Base-by-base conservation (phyloP, 2,329 filamentous ascomycete genomes). In the Claviceps lovelessii region DNA sequence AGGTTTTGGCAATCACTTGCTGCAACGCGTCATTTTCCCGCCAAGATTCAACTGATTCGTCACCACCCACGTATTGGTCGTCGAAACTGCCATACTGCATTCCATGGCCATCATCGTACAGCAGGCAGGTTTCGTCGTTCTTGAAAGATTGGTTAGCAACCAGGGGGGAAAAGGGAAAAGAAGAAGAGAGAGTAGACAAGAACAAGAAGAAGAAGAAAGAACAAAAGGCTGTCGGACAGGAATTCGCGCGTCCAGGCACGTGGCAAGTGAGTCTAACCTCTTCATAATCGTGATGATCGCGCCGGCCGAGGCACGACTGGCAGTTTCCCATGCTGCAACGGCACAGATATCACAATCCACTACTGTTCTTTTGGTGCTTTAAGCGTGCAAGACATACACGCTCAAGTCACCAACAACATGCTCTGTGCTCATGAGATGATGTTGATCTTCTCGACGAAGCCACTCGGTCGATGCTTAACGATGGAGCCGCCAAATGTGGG, bases 1-100 rank as follows among this genome's bases (percentile, higher is more conserved):
- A 83, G 51, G 81, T 84, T 59, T 78, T 78, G 49, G 79, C 78
- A 37, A 84, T 79, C 5, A 85, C 79, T 59, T 77, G 74, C 65
- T 84, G 80, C 52, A 85, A 67, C 55, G 81, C 81, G 66, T 85
- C 82, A 49, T 75, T 79, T 67, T 85, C 81, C 58, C 80, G 74
- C 66, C 83, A 80, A 31, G 76, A 76, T 65, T 85, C 82, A 57
- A 80, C 71, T 10, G 79, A 78, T 60, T 84, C 80, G 62, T 80
- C 78, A 52, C 72, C 70, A 54, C 73, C 76, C 58, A 79, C 62
- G 44, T 73, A 72, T 54, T 77, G 73, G 46, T 84, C 79, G 55
- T 74, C 76, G 59, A 85, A 84, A 65, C 79, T 83, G 50, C 80
- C 80, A 58, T 85, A 85, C 55, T 81, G 76, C 61, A 78, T 70